phyloP scores from a whole-genome alignment of 139 green algal species.

The Desmodesmus armatus region DNA sequence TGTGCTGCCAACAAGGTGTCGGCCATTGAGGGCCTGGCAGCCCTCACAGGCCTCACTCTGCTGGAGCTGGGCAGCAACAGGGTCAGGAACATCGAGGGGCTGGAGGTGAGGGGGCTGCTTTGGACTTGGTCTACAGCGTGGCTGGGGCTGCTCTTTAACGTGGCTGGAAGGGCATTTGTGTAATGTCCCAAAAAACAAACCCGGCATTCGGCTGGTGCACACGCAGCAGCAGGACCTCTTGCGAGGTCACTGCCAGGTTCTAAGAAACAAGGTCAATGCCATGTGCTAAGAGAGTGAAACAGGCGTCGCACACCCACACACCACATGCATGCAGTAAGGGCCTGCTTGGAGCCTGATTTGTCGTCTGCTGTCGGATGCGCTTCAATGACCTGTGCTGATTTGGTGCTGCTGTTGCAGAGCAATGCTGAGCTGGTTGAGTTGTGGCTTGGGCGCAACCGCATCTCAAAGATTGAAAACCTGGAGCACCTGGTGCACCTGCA shows the following conservation, averaged over 20 bases:
- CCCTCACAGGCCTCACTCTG: slow-evolving; percentile 72
- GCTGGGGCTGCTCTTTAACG: no score
- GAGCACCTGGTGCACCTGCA: slow-evolving; percentile 55
- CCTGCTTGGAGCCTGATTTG: not conserved
- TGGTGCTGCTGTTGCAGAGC: not conserved
- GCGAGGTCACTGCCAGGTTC: no score
- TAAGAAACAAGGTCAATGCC: no score
- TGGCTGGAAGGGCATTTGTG: no score
- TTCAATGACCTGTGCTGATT: no score
- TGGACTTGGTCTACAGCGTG: no score
- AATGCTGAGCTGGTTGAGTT: slow-evolving; percentile 79
- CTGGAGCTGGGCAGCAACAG: slow-evolving; percentile 96
- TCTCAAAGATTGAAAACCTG: slow-evolving; percentile 72
- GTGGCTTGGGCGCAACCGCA: slow-evolving; percentile 95
- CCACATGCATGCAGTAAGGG: no score
- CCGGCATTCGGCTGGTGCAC: no score
- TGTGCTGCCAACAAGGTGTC: slow-evolving; percentile 89
- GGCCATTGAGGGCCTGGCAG: slow-evolving; percentile 62
- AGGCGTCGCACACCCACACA: no score
- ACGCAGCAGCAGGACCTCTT: no score
- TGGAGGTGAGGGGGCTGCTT: slow-evolving; percentile 22
- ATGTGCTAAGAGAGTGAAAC: no score
- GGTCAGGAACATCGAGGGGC: slow-evolving; percentile 56
- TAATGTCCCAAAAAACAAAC: no score
- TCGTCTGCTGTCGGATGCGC: not conserved